These are phyloP conservation scores for Trichophyton rubrum DNA, from an alignment of 2,329 filamentous ascomycete species.

Conservation along the genomic window DNA sequence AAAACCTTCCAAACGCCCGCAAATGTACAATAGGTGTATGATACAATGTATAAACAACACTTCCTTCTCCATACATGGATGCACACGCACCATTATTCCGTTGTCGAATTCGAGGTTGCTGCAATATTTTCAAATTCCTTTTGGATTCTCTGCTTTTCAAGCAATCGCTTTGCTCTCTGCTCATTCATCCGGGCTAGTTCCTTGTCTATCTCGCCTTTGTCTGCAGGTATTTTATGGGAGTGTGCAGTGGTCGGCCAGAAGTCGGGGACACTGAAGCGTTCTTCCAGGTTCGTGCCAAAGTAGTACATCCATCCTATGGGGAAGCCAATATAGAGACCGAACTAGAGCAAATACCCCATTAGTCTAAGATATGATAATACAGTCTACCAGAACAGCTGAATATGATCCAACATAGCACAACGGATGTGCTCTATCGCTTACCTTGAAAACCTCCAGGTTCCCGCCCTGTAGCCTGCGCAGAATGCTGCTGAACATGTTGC, in stretches of 20 bases:
- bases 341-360: constrained; percentile 42
- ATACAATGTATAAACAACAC: not conserved
- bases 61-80: not conserved
- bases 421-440: constrained; percentile 28
- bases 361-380: not conserved
- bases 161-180: constrained; percentile 35
- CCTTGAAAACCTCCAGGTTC: constrained; percentile 93
- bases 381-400: too few relatives aligned
- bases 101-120: not conserved
- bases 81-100: not conserved
- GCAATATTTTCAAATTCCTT: constrained; percentile 6
- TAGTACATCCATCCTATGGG: constrained; percentile 99
- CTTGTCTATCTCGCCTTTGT: constrained; percentile 52
- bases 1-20: not conserved
- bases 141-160: constrained; percentile 17
- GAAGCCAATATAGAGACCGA: constrained; percentile 97
- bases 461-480: constrained; percentile 57
- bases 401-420: not conserved
- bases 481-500: constrained; percentile 27
- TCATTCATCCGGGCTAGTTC: constrained; percentile 61
- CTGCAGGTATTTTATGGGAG: constrained; percentile 41
- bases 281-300: constrained; percentile 95
- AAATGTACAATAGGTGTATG: not conserved
- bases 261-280: constrained; percentile 71
- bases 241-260: constrained; percentile 74